Conservation (phyloP, 768 basidiomycete genomes). For the Tricholoma bakamatsutake region DNA sequence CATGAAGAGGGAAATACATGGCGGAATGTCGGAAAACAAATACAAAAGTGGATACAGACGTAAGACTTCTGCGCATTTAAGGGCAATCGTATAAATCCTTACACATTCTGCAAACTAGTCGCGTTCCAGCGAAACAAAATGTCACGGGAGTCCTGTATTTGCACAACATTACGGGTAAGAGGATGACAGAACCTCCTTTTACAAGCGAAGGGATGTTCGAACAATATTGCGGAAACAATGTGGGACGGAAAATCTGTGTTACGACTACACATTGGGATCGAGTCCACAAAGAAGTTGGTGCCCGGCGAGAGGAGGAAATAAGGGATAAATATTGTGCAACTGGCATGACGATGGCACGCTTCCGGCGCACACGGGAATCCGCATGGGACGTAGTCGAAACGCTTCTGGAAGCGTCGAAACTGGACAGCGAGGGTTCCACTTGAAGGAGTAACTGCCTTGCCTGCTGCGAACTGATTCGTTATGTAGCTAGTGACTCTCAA, state of each 20-base stretch:
- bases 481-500: background rate
- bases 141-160: conserved; percentile 1
- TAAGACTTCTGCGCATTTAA: background rate
- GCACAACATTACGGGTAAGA: background rate
- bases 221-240: background rate
- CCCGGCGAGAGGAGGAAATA: background rate
- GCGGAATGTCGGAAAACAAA: background rate
- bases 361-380: background rate
- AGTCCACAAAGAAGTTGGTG: background rate
- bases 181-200: conserved; percentile 1
- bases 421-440: background rate
- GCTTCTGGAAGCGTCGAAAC: background rate
- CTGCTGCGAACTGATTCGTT: background rate
- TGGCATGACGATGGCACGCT: conserved; percentile 1
- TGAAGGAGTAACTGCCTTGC: background rate
- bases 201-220: background rate
- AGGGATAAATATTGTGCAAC: background rate
- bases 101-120: background rate
- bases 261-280: conserved; percentile 2
- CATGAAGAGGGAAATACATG: conserved; percentile 2
- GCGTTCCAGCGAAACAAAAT: background rate
- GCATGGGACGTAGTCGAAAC: background rate
- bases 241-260: conserved; percentile 1
- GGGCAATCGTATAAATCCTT: background rate
- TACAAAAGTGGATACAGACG: conserved; percentile 1